phyloP scores from a whole-genome alignment of 2,329 filamentous ascomycete species.

The Fusarium cyanostomum region DNA sequence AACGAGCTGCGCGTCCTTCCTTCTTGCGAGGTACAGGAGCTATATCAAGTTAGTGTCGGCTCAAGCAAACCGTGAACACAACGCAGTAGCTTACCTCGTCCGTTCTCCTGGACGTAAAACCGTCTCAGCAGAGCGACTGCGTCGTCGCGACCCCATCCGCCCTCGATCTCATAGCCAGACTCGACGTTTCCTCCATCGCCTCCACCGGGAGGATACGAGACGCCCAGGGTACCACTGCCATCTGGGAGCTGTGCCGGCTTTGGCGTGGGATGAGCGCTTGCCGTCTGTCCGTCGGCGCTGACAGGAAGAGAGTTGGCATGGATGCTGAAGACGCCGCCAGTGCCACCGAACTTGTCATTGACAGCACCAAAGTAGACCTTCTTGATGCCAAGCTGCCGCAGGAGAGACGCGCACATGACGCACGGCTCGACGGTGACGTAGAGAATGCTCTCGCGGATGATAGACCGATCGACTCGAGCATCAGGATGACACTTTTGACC shows the following conservation, averaged over 20 bases:
- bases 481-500: slow-evolving; percentile 66
- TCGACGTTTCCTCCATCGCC: slow-evolving; percentile 77
- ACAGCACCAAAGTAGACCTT: slow-evolving; percentile 94
- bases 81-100: slow-evolving; percentile 70
- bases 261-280: slow-evolving; percentile 53
- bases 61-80: rapidly evolving
- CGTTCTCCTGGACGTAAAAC: slow-evolving; percentile 98
- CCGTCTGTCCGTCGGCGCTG: slow-evolving; percentile 49
- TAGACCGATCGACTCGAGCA: slow-evolving; percentile 69
- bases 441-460: slow-evolving; percentile 77
- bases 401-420: slow-evolving; percentile 96
- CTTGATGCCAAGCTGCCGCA: slow-evolving; percentile 87
- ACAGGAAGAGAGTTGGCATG: slow-evolving; percentile 69
- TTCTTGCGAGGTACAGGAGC: slow-evolving; percentile 64
- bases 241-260: slow-evolving; percentile 50
- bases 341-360: slow-evolving; percentile 97
- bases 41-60: slow-evolving; percentile 35
- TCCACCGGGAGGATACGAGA: slow-evolving; percentile 50
- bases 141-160: slow-evolving; percentile 89
- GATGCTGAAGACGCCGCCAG: slow-evolving; percentile 89
- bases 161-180: slow-evolving; percentile 80
- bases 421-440: slow-evolving; percentile 99
- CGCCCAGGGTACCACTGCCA: slow-evolving; percentile 49
- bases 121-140: slow-evolving; percentile 90
- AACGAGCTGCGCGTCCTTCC: slow-evolving; percentile 63